Base-by-base conservation (phyloP, 1,139 yeast species). In the Blastobotrys apis region DNA sequence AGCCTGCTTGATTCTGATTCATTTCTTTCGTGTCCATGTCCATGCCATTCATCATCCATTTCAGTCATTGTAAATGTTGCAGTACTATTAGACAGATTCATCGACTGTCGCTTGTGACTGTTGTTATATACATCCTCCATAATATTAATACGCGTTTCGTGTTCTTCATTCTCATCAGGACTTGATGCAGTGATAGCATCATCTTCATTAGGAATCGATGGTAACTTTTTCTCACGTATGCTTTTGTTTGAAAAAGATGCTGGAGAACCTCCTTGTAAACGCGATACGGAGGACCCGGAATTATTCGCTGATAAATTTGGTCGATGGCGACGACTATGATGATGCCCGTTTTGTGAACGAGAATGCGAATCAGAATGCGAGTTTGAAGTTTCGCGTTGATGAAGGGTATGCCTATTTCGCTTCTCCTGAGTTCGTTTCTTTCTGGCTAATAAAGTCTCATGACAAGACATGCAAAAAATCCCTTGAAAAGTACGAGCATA, bases 401-500 rank as follows among this genome's bases (percentile, higher is more conserved):
- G 39, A 21, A 25, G 31, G 13, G 31, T 29, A 9, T 41, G 40
- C 15, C 32, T 15, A 13, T n/a, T 35, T 12, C 35, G 32, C 25
- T 34, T 27, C 16, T 40, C 35, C 16, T 33, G 39, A 10, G 23
- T 21, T 34, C 42, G 39, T 27, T 41, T 49, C 37, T 82, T 81
- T 55, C 80, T 75, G 26, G 81, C 92, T 64, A 92, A 69, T 48
- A 92, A 68, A 57, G 83, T 80, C 59, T 87, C 94, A 64, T 92
- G 97, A 62, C 98, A 92, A 32, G 75, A 74, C 86, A 92, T 85
- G 68, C 98, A 92, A 61, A 90, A 92, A 30, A 92, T 70, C 0
- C 98, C 98, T 59, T 85, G 90, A 37, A 94, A 82, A 0, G 98
- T 92, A 59, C 95, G 74, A 20, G 98, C 98, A 60, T 92, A 94